Percentiles rank a stretch among this genome's conserved stretches.
Evolutionary conservation across 2,329 filamentous ascomycete genomes (phyloP).

Genomic region (Penicillium sumatraense): DNA sequence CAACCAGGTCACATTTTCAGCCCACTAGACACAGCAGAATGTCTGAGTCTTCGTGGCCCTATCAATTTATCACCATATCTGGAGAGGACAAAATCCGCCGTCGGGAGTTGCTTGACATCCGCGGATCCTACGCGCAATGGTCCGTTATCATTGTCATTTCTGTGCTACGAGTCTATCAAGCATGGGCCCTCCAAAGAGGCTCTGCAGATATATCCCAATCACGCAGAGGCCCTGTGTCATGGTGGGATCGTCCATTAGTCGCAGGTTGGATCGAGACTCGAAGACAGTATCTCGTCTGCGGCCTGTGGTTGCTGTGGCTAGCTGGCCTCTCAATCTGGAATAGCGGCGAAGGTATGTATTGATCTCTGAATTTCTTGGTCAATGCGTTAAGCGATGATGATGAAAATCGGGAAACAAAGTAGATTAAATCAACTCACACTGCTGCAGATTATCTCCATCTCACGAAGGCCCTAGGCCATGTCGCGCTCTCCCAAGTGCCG

Average conservation of each 20-base stretch:
- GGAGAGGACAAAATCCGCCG: conserved; percentile 56
- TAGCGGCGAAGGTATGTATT: conserved; percentile 58
- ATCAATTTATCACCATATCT: conserved; percentile 58
- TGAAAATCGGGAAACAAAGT: too few species aligned
- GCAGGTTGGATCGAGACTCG: conserved; percentile 53
- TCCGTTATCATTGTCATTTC: conserved; percentile 55
- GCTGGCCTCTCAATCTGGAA: conserved; percentile 54
- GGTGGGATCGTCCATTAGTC: conserved; percentile 51
- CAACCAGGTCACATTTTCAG: not conserved
- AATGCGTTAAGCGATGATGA: too few species aligned
- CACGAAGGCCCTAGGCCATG: conserved; percentile 65
- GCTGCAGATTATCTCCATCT: conserved; percentile 64
- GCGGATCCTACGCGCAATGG: conserved; percentile 60
- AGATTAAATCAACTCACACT: not conserved
- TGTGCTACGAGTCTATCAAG: conserved; percentile 39
- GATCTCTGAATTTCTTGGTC: not conserved
- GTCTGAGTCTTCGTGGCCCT: conserved; percentile 46
- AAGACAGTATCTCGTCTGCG: conserved; percentile 54
- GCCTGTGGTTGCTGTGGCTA: conserved; percentile 58
- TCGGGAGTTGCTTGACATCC: conserved; percentile 58
- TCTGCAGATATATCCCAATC: too few species aligned
- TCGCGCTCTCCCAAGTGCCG: conserved; percentile 64
- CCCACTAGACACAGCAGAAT: conserved; percentile 13
- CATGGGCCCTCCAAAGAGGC: conserved; percentile 5
- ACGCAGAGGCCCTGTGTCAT: conserved; percentile 35